phyloP scores from a whole-genome alignment of 2,329 filamentous ascomycete genomes.

The Hypoxylon sp. region DNA sequence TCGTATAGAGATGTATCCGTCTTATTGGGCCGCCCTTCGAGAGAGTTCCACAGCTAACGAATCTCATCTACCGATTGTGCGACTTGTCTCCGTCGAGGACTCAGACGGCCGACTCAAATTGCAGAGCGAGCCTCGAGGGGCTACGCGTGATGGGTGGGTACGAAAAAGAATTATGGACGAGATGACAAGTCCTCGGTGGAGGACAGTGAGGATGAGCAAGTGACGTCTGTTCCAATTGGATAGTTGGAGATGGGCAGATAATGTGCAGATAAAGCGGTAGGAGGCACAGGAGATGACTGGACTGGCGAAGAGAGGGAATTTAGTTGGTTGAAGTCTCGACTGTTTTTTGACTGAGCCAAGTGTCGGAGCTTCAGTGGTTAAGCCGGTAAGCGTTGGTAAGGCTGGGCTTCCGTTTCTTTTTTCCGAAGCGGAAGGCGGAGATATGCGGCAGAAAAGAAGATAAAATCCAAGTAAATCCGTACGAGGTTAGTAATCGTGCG shows the following conservation, averaged over 20 bases:
- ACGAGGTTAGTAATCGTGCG: too few relatives aligned
- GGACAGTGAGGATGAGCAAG: neutral
- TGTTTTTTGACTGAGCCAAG: slow-evolving; percentile 23
- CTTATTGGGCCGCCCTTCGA: slow-evolving; percentile 22
- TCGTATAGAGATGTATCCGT: neutral
- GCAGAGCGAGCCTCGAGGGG: neutral
- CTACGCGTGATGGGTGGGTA: slow-evolving; percentile 6
- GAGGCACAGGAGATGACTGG: slow-evolving; percentile 9
- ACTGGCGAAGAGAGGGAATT: neutral
- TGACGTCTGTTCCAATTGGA: slow-evolving; percentile 19
- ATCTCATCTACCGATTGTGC: slow-evolving; percentile 24
- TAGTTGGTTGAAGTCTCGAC: neutral
- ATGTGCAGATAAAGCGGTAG: too few relatives aligned
- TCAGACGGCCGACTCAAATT: neutral
- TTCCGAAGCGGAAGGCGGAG: too few relatives aligned
- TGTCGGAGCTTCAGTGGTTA: slow-evolving; percentile 26
- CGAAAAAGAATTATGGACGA: slow-evolving; percentile 12
- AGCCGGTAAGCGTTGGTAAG: slow-evolving; percentile 1
- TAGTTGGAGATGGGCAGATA: neutral
- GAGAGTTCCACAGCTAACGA: slow-evolving; percentile 29
- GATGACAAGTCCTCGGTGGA: neutral
- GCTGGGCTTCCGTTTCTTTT: too few relatives aligned
- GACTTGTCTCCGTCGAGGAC: slow-evolving; percentile 12
- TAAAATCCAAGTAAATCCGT: too few relatives aligned
- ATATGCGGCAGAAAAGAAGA: slow-evolving; percentile 4